Evolutionary conservation across 495 filamentous ascomycete species (phyloP), one percentile per base, ranked within the genome.

Genomic region (Talaromyces ruber): DNA sequence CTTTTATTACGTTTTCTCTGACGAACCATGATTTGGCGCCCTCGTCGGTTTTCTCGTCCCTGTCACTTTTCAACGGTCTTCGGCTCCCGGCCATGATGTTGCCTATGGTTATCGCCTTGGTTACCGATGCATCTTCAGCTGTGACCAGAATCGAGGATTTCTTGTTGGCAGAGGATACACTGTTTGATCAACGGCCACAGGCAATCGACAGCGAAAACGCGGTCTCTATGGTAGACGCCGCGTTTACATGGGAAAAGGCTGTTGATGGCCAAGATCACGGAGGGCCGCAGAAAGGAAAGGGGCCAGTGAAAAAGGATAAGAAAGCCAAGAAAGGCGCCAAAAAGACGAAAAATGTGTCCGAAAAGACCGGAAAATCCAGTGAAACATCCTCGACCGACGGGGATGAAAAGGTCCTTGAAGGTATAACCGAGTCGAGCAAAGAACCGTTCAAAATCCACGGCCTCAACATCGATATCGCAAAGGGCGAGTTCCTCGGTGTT

Each of bases 1-100:
- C 92, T 2, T 98, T 98, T 74, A 93, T 98, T 71, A 95, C 92
- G 2, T 97, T 90, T 70, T 88, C 90, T 2, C 78, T 96, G 29
- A 86, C 92, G 3, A 77, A 86, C 37, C 87, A 93, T 65, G 68
- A 67, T 9, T 80, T 96, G 9, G 72, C 83, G 14, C 87, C 93
- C 1, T 91, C 93, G 0, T 78, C 85, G 25, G 81, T 97, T 56
- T 98, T 98, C 76, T 96, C 93, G 0, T 97, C 94, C 0, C 77
- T 97, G 32, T 93, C 93, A 1, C 75, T 97, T 18, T 98, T 97
- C 80, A 98, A 98, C 69, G 85, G 86, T 6, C 80, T 98, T 53
- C 87, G 93, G 24, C 84, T 96, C 75, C 93, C 93, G 0, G 77
- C 97, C 37, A 97, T 96, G 66, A 70, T 97, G 64, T 78, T 98